Evolutionary conservation across 106 monocot species (phyloP), one percentile per base, ranked within the genome.

Genomic region (Agapanthus africanus): DNA sequence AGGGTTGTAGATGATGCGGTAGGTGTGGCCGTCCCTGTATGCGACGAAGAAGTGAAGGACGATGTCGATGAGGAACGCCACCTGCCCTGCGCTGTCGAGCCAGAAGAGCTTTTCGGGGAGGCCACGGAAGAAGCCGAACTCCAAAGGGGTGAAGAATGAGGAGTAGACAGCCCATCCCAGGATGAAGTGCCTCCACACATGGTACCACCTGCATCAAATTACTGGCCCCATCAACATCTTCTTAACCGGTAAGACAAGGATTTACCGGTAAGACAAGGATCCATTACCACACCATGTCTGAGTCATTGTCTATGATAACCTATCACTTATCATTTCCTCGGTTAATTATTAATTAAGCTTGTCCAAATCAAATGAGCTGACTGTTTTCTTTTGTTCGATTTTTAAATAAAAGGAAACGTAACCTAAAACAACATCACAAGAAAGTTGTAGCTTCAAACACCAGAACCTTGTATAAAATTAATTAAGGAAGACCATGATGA

Each of bases 101-200:
- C 82, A 44, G 66, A 91, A 70, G 39, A 95, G 88, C 16, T 88
- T 77, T 60, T 74, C 28, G 8, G 85, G 95, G 30, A 95, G 84
- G 0, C 95, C 95, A 16, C 91, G 73, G 83, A 95, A 95, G 80
- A 95, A 95, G 35, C 88, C 95, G 40, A 95, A 95, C 70, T 95
- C 95, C 66, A 95, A 44, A 10, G 95, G 95, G 5, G 95, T 95
- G 84, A 95, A 95, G 84, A 86, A 81, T 37, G 91, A 91, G 5
- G 91, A 91, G 77, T 91, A 91, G 40, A 88, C 74, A 13, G 91
- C 95, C 88, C 85, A 91, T 7, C 82, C 13, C 33, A 95, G 60
- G 76, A 95, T 95, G 63, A 91, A 78, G 54, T 79, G 52, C 27
- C 73, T 82, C 95, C 95, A 95, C 16, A 81, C 7, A 36, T 60